phyloP scores from a whole-genome alignment of 257 asterid genomes.

The Nicotiana knightiana region DNA sequence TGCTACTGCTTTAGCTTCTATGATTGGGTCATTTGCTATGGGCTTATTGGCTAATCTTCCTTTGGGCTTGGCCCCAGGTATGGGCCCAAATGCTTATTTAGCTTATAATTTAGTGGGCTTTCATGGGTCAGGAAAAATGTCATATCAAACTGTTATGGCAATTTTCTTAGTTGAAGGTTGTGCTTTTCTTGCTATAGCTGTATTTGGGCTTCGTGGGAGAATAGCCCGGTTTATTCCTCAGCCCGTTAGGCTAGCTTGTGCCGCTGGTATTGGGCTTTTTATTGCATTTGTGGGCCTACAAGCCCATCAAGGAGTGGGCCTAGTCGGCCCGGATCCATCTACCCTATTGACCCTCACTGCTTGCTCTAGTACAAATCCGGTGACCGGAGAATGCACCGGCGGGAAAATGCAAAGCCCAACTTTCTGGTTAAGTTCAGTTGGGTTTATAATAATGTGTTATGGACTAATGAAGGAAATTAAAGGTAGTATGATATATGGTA shows the following conservation, averaged over 20 bases:
- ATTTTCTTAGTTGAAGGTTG: conserved; percentile 55
- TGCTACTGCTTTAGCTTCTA: conserved; percentile 58
- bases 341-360: conserved; percentile 50
- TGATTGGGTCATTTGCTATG: conserved; percentile 66
- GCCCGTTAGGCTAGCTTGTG: conserved; percentile 50
- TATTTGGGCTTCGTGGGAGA: conserved; percentile 64
- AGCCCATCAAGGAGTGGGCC: conserved; percentile 59
- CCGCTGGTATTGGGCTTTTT: conserved; percentile 69
- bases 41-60: conserved; percentile 73
- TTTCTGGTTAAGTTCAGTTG: conserved; percentile 60
- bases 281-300: conserved; percentile 72
- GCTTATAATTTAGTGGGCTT: conserved; percentile 74
- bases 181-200: conserved; percentile 53
- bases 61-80: conserved; percentile 69
- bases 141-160: conserved; percentile 66
- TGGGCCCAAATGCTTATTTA: conserved; percentile 69
- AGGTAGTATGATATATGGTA: conserved; percentile 82
- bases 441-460: conserved; percentile 49
- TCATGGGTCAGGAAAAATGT: conserved; percentile 55
- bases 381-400: conserved; percentile 49
- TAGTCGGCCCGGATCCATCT: conserved; percentile 53
- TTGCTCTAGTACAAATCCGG: conserved; percentile 29
- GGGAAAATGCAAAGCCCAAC: conserved; percentile 72
- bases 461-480: conserved; percentile 62
- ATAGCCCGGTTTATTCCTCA: conserved; percentile 55